Conservation (phyloP, 1,139 yeast species). For the Geotrichum aggregatum region DNA sequence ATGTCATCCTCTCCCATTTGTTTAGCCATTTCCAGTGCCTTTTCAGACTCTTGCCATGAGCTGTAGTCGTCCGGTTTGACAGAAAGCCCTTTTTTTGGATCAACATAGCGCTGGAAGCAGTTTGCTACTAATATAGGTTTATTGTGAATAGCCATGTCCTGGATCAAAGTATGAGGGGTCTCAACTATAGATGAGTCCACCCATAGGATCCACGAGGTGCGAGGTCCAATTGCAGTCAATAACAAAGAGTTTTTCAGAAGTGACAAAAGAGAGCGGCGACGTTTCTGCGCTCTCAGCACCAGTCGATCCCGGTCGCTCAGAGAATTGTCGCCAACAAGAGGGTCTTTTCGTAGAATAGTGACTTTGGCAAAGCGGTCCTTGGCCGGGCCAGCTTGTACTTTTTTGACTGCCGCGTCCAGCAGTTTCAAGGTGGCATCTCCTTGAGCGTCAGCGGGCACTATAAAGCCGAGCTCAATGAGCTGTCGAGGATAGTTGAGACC, state of each 20-base stretch:
- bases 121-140: constrained; percentile 87
- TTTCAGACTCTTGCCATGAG: constrained; percentile 93
- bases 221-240: constrained; percentile 83
- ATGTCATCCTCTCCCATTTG: constrained; percentile 80
- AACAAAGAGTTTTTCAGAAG: constrained; percentile 86
- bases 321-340: constrained; percentile 67
- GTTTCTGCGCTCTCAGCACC: constrained; percentile 69
- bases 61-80: constrained; percentile 91
- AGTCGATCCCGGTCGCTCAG: constrained; percentile 71
- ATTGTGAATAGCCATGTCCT: constrained; percentile 82
- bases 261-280: constrained; percentile 87
- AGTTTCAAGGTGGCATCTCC: constrained; percentile 73
- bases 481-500: constrained; percentile 77
- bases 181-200: constrained; percentile 91
- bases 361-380: constrained; percentile 67
- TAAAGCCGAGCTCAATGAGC: constrained; percentile 82
- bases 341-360: constrained; percentile 86
- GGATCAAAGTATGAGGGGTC: constrained; percentile 73
- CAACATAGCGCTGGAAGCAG: constrained; percentile 76
- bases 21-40: constrained; percentile 70
- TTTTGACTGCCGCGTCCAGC: constrained; percentile 71
- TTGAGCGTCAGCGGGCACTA: constrained; percentile 71
- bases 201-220: constrained; percentile 94
- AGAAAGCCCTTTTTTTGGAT: constrained; percentile 51
- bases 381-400: constrained; percentile 55